These are phyloP conservation scores for Ogataea populi-albae DNA, from an alignment of 805 yeast species.

Conservation along the genomic window DNA sequence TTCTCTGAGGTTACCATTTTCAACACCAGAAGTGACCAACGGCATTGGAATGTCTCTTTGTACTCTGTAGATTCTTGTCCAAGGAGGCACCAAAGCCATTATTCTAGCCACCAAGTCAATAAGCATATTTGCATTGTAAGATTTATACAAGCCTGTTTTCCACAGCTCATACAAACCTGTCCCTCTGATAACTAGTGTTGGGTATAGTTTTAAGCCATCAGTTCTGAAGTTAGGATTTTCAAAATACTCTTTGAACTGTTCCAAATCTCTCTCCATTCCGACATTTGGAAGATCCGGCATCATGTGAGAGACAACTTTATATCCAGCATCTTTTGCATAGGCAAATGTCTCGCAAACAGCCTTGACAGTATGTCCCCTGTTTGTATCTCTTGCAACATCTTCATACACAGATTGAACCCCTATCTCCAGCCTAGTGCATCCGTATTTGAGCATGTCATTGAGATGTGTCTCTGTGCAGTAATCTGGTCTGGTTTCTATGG, in stretches of 20 bases:
- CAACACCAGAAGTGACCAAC: constrained; percentile 94
- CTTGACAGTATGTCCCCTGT: constrained; percentile 95
- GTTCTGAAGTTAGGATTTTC: constrained; percentile 97
- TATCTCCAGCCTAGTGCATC: constrained; percentile 93
- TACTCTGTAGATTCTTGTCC: constrained; percentile 98
- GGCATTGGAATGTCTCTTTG: constrained; percentile 99
- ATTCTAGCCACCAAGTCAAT: constrained; percentile 95
- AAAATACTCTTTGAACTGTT: constrained; percentile 93
- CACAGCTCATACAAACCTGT: constrained; percentile 96
- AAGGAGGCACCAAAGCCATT: constrained; percentile 94
- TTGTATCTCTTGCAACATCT: constrained; percentile 97
- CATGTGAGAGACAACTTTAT: constrained; percentile 97
- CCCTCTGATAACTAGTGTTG: constrained; percentile 94
- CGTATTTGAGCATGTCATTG: constrained; percentile 93
- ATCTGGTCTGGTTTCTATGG: constrained; percentile 97
- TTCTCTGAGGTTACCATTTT: constrained; percentile 94
- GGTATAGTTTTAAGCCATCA: constrained; percentile 93
- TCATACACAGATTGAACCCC: constrained; percentile 98
- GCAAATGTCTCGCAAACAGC: constrained; percentile 95
- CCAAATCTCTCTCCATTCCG: constrained; percentile 96
- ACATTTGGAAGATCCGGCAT: constrained; percentile 99
- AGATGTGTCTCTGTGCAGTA: constrained; percentile 95
- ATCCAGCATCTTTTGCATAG: constrained; percentile 96
- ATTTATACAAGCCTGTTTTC: constrained; percentile 93
- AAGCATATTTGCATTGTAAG: constrained; percentile 90